These are phyloP conservation scores for Suhomyces sp. DNA, from an alignment of 805 yeast genomes.

Conservation along the genomic window DNA sequence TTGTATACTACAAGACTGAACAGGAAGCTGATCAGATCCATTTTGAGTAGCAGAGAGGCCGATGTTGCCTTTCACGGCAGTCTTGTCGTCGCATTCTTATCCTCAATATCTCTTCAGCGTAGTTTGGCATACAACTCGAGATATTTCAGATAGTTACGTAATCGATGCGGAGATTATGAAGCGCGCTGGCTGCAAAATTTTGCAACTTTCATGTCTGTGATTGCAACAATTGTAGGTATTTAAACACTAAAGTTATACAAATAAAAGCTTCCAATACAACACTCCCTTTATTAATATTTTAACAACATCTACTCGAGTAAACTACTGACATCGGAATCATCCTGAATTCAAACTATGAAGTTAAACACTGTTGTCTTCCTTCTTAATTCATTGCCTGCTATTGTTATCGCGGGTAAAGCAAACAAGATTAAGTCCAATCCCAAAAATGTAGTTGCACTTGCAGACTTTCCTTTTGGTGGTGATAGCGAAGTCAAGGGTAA, in stretches of 20 bases:
- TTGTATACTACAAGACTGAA: neutral
- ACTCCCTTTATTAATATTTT: neutral
- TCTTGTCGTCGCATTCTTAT: neutral
- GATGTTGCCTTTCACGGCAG: neutral
- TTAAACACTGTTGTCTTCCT: neutral
- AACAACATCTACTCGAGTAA: neutral
- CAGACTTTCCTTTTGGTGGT: slow-evolving; percentile 51
- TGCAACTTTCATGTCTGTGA: neutral
- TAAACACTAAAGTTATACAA: neutral
- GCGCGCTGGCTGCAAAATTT: slow-evolving; percentile 1
- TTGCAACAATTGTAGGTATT: neutral
- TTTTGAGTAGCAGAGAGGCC: neutral
- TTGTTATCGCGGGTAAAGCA: slow-evolving; percentile 33
- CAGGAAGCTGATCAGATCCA: neutral
- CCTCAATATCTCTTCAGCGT: neutral
- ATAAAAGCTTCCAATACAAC: neutral
- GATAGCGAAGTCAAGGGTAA: slow-evolving; percentile 29
- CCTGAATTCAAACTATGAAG: neutral
- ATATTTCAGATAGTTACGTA: neutral
- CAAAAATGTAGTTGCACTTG: slow-evolving; percentile 50
- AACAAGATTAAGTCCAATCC: slow-evolving; percentile 52
- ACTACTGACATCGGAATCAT: neutral
- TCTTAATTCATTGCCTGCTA: neutral
- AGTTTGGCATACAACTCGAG: neutral
- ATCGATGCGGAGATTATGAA: neutral